Percentiles rank a stretch among this genome's conserved stretches.
These are phyloP conservation scores for Boletus pseudopeckii DNA, from an alignment of 768 basidiomycete genomes.

Conservation along the genomic window DNA sequence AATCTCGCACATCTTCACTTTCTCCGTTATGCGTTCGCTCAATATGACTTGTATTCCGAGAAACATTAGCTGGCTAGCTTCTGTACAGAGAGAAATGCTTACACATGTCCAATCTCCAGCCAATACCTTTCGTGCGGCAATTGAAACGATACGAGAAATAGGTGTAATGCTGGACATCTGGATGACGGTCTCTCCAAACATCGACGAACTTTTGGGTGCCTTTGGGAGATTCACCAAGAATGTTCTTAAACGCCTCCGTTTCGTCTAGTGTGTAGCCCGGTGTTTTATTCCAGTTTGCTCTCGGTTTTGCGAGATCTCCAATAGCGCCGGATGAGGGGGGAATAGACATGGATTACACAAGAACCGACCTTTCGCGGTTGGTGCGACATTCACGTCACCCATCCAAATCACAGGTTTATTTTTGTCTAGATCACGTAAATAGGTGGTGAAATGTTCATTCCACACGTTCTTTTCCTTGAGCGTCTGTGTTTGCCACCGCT, in stretches of 20 bases:
- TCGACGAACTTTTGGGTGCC: conserved; percentile 61
- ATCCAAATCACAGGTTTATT: conserved; percentile 86
- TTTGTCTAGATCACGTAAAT: conserved; percentile 69
- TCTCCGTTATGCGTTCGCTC: conserved; percentile 63
- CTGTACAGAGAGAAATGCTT: conserved; percentile 25
- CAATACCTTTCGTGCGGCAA: conserved; percentile 73
- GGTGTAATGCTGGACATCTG: conserved; percentile 68
- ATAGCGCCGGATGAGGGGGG: neutral
- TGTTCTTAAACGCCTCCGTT: conserved; percentile 67
- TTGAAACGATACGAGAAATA: conserved; percentile 86
- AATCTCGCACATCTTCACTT: conserved; percentile 81
- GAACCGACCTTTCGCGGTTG: conserved; percentile 59
- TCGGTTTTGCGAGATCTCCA: conserved; percentile 65
- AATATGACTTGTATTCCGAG: conserved; percentile 53
- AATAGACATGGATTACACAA: neutral
- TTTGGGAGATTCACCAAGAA: conserved; percentile 45
- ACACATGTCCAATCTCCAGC: conserved; percentile 90
- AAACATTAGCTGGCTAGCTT: neutral
- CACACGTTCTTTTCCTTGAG: conserved; percentile 73
- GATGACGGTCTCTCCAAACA: conserved; percentile 74
- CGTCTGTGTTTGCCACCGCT: conserved; percentile 43
- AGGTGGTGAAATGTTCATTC: conserved; percentile 72
- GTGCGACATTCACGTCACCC: conserved; percentile 86
- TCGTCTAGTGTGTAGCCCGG: conserved; percentile 83
- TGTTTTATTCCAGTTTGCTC: conserved; percentile 83